Evolutionary conservation across 352 stramenopile genomes (phyloP), one percentile per base, ranked within the genome.

Genomic region (Phytophthora sansomeana): DNA sequence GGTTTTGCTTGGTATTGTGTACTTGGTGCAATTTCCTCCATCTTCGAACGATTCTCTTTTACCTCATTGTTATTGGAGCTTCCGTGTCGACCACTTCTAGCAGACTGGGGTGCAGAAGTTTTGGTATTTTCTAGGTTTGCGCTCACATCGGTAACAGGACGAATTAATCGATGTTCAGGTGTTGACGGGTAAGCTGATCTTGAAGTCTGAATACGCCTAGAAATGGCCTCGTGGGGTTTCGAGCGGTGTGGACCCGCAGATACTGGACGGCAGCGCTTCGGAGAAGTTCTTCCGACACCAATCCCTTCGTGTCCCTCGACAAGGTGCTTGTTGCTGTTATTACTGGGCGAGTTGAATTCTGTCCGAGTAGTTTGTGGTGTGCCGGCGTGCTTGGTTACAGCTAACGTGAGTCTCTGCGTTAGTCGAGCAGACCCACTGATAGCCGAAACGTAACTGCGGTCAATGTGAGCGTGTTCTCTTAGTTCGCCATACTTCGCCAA

Each of bases 381-480:
- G 5, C 47, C 54, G 44, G 46, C 16, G 41, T 75, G 72, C 21
- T 89, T 92, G 54, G 65, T 85, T 58, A 85, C 74, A 19, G 76
- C 85, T 39, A 80, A 38, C 39, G 69, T 59, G 8, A 89, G 67
- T 19, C 78, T 67, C 36, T 87, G 75, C 26, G 80, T 83, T 24
- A 90, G 46, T 16, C 73, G 72, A 55, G 72, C 61, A 38, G 76
- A 89, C 7, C 84, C 83, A 13, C 74, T 87, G 48, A 95, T 87
- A 8, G 83, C 83, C 33, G 83, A 76, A 8, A 91, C 73, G 44
- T 85, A 91, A 47, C 82, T 92, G 38, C 83, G 81, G 39, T 95
- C 87, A 36, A 95, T 70, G 57, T 93, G 82, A 26, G 86, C 83
- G 29, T 92, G 75, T 13, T 89, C 69, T 41, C 83, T 80, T 42